These are phyloP conservation scores for Avena eriantha DNA, from an alignment of 176 grass and related monocot species.

Conservation along the genomic window DNA sequence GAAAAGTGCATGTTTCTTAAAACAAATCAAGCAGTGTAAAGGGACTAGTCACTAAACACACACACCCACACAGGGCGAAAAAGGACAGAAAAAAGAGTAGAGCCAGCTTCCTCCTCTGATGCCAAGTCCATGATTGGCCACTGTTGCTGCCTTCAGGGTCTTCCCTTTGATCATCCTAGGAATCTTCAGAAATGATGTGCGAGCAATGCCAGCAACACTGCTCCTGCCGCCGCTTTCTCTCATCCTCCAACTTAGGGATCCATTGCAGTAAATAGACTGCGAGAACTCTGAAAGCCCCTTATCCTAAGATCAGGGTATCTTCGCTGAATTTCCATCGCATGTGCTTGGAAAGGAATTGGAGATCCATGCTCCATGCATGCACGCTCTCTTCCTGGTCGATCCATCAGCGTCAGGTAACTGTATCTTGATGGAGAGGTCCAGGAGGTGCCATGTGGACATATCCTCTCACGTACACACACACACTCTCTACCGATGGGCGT, in stretches of 20 bases:
- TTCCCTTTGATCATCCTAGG: conserved; percentile 62
- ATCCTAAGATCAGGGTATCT: not conserved
- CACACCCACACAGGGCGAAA: not conserved
- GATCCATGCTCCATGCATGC: not conserved
- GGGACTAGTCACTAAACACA: not conserved
- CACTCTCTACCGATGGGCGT: not conserved
- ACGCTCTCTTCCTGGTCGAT: not conserved
- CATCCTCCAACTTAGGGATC: conserved; percentile 6
- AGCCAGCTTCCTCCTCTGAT: not conserved
- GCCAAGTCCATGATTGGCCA: conserved; percentile 42
- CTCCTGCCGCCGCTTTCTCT: conserved; percentile 25
- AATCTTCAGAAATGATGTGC: conserved; percentile 65
- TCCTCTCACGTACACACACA: too few species aligned
- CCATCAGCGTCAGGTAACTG: not conserved
- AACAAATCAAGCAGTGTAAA: not conserved
- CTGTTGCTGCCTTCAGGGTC: conserved; percentile 34
- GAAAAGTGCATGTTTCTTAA: not conserved
- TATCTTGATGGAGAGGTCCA: conserved; percentile 18
- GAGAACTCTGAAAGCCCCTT: conserved; percentile 11
- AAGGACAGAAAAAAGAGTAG: not conserved
- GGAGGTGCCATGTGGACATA: conserved; percentile 21
- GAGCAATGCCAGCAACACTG: conserved; percentile 18
- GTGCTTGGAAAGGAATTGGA: not conserved
- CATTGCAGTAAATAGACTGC: conserved; percentile 47
- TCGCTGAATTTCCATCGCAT: not conserved